Conservation (phyloP, 768 basidiomycete species). For the Rhizopogon vesiculosus region DNA sequence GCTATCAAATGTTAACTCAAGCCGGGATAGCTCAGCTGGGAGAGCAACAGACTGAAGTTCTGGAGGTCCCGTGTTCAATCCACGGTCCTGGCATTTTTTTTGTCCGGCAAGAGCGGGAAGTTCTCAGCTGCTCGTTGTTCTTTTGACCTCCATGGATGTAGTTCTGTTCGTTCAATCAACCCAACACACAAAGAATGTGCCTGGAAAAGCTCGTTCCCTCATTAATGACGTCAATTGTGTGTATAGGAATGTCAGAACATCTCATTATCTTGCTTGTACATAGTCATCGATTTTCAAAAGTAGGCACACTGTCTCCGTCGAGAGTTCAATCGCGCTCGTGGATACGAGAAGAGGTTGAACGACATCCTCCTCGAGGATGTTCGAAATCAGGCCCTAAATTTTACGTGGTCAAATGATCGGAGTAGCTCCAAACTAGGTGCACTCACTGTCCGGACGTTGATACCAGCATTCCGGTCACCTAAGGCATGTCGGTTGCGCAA, state of each 20-base stretch:
- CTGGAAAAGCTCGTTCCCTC: background rate
- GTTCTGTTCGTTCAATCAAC: no score
- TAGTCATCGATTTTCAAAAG: constrained; percentile 95
- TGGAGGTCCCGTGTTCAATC: constrained; percentile 80
- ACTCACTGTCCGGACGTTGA: constrained; percentile 93
- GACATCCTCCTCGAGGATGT: constrained; percentile 96
- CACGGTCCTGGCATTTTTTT: constrained; percentile 63
- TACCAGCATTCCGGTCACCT: constrained; percentile 92
- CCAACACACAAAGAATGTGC: background rate
- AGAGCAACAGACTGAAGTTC: constrained; percentile 70
- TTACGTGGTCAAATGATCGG: background rate
- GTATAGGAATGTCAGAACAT: background rate
- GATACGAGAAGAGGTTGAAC: constrained; percentile 94
- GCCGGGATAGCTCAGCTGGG: constrained; percentile 73
- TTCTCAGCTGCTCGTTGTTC: background rate
- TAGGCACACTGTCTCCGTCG: constrained; percentile 97
- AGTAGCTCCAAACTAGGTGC: background rate
- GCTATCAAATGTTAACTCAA: background rate
- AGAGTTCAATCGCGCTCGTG: constrained; percentile 90
- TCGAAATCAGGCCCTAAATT: constrained; percentile 85
- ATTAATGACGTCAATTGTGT: background rate
- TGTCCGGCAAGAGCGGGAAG: background rate
- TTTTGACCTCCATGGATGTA: no score
- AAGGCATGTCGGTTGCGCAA: constrained; percentile 94
- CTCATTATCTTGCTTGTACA: constrained; percentile 63